Conservation (phyloP, 2,329 filamentous ascomycete genomes). For the Cladophialophora exuberans region DNA sequence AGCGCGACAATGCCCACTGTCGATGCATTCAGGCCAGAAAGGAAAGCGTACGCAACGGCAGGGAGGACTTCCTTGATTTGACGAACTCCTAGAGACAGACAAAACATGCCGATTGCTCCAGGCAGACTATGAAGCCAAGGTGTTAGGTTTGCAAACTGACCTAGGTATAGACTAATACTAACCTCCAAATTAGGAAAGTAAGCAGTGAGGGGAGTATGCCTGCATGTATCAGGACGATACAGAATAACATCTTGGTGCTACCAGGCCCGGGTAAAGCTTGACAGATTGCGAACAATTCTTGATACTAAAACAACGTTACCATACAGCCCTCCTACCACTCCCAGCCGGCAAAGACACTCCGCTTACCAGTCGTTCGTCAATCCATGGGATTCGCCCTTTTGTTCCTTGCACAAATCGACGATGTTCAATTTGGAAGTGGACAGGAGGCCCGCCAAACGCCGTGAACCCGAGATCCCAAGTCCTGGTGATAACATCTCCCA, state of each 20-base stretch:
- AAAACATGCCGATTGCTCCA: slow-evolving; percentile 72
- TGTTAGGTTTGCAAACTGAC: neutral
- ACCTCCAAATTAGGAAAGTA: slow-evolving; percentile 68
- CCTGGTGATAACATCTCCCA: no score
- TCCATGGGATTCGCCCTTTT: slow-evolving; percentile 58
- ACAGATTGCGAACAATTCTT: slow-evolving; percentile 71
- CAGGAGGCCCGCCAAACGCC: slow-evolving; percentile 68
- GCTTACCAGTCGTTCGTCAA: slow-evolving; percentile 68
- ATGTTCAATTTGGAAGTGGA: slow-evolving; percentile 71
- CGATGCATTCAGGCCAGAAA: slow-evolving; percentile 72
- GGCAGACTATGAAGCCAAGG: slow-evolving; percentile 57
- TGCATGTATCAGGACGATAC: slow-evolving; percentile 65
- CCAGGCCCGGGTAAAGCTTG: slow-evolving; percentile 70
- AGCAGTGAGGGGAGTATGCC: slow-evolving; percentile 62
- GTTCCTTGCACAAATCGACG: slow-evolving; percentile 60
- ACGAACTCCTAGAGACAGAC: slow-evolving; percentile 66
- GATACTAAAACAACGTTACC: slow-evolving; percentile 54
- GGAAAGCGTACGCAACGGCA: slow-evolving; percentile 65
- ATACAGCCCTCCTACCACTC: no score
- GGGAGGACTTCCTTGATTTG: slow-evolving; percentile 64
- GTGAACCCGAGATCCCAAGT: slow-evolving; percentile 68
- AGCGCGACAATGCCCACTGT: slow-evolving; percentile 74
- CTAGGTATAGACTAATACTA: slow-evolving; percentile 22
- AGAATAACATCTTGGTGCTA: slow-evolving; percentile 73
- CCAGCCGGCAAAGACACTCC: neutral